phyloP scores from a whole-genome alignment of 2,329 filamentous ascomycete genomes.

The Lasiodiplodia sp. region DNA sequence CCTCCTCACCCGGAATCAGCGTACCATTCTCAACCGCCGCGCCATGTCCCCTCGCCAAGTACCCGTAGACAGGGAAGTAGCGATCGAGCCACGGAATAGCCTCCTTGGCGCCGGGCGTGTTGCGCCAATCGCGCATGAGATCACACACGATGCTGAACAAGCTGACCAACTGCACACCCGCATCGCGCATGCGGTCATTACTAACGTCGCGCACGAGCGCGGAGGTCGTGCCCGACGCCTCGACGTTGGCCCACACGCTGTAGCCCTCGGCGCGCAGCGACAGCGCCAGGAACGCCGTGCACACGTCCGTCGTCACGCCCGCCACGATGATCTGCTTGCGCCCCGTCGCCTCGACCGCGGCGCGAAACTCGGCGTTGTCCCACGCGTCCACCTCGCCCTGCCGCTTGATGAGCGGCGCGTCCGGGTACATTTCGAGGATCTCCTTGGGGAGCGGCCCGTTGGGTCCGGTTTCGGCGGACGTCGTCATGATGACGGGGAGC shows the following conservation, averaged over 20 bases:
- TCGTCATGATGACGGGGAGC: constrained; percentile 73
- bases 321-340: constrained; percentile 75
- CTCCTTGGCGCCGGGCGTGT: constrained; percentile 58
- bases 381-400: constrained; percentile 78
- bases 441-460: constrained; percentile 76
- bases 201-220: constrained; percentile 67
- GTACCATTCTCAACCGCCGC: constrained; percentile 68
- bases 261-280: constrained; percentile 75
- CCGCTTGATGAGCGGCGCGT: constrained; percentile 70
- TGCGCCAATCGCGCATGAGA: constrained; percentile 75
- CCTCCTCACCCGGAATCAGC: constrained; percentile 62
- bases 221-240: constrained; percentile 73
- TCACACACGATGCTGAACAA: constrained; percentile 71
- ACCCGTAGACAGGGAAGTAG: constrained; percentile 71
- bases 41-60: constrained; percentile 67
- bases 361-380: constrained; percentile 75
- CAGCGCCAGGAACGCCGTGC: constrained; percentile 72
- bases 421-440: constrained; percentile 71
- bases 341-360: constrained; percentile 69
- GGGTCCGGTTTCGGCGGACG: constrained; percentile 69
- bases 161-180: constrained; percentile 70
- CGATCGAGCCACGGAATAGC: constrained; percentile 70
- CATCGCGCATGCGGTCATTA: constrained; percentile 70
- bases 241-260: constrained; percentile 75
- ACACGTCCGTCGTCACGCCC: constrained; percentile 78